Evolutionary conservation across 176 grass and related monocot genomes (phyloP).

Genomic region (Pharus latifolius): DNA sequence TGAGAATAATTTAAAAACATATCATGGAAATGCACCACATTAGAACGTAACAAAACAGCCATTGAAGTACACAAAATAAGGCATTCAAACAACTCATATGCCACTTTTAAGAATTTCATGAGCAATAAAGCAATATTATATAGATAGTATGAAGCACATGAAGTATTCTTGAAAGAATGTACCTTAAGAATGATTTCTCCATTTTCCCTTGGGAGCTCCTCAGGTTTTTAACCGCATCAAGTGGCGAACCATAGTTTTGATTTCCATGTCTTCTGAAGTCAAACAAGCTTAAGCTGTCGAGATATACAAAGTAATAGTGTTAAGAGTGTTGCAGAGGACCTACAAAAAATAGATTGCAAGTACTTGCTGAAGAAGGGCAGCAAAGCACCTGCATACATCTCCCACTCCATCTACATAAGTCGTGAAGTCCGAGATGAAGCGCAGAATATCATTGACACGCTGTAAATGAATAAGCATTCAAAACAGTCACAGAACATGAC

Average conservation of each 20-base stretch:
- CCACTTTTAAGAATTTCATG: neutral
- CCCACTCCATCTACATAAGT: slow-evolving; percentile 92
- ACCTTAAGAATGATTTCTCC: slow-evolving; percentile 99
- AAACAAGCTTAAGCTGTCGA: slow-evolving; percentile 73
- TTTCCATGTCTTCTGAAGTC: slow-evolving; percentile 92
- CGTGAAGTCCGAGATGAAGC: slow-evolving; percentile 94
- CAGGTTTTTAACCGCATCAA: slow-evolving; percentile 45
- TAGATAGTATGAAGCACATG: neutral
- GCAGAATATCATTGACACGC: slow-evolving; percentile 90
- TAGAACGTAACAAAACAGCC: too few species aligned
- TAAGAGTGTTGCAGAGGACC: neutral
- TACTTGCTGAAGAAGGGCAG: slow-evolving; percentile 23
- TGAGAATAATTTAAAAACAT: too few species aligned
- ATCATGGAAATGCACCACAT: too few species aligned
- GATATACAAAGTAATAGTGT: slow-evolving; percentile 21
- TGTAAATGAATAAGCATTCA: slow-evolving; percentile 30
- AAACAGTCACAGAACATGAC: slow-evolving; percentile 1
- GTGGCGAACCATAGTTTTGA: slow-evolving; percentile 82
- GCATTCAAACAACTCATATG: slow-evolving; percentile 4
- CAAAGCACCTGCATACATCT: slow-evolving; percentile 81
- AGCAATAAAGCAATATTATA: neutral
- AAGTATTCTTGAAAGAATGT: neutral
- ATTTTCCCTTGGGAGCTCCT: slow-evolving; percentile 97
- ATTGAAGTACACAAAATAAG: slow-evolving; percentile 6
- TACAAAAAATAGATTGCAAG: neutral